Conservation (phyloP, 2,329 filamentous ascomycete genomes). For the Cordyceps pruinosa region DNA sequence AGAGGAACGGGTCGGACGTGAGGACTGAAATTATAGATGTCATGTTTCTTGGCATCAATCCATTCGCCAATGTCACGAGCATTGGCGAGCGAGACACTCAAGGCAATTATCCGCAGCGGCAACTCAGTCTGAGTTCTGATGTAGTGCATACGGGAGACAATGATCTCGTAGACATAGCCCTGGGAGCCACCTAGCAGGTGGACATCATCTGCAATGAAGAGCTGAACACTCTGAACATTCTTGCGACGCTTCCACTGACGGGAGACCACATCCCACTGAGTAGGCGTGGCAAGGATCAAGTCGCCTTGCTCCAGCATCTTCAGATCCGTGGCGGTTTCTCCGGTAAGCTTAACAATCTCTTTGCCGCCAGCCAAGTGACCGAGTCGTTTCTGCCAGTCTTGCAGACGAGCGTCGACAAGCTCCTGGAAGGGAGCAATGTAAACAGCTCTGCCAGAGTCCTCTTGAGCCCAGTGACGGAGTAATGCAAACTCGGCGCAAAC, state of each 20-base stretch:
- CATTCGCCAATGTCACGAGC: conserved; percentile 93
- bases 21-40: conserved; percentile 97
- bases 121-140: conserved; percentile 84
- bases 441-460: conserved; percentile 62
- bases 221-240: conserved; percentile 81
- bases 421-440: conserved; percentile 96
- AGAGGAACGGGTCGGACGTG: conserved; percentile 82
- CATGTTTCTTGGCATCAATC: conserved; percentile 96
- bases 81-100: conserved; percentile 89
- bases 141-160: conserved; percentile 97
- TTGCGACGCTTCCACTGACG: conserved; percentile 95
- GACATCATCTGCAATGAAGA: conserved; percentile 93
- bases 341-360: conserved; percentile 84
- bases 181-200: conserved; percentile 83
- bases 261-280: conserved; percentile 93
- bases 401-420: conserved; percentile 71
- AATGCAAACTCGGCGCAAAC: conserved; percentile 93
- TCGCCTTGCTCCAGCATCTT: conserved; percentile 83
- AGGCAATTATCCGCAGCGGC: conserved; percentile 76
- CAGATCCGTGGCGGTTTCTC: conserved; percentile 84
- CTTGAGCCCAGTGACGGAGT: conserved; percentile 70
- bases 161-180: conserved; percentile 89
- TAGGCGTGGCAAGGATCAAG: conserved; percentile 83
- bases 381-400: conserved; percentile 80
- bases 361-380: conserved; percentile 71